Conservation (phyloP, 371 early-diverging fungal genomes). For the Saksenaea vasiformis region DNA sequence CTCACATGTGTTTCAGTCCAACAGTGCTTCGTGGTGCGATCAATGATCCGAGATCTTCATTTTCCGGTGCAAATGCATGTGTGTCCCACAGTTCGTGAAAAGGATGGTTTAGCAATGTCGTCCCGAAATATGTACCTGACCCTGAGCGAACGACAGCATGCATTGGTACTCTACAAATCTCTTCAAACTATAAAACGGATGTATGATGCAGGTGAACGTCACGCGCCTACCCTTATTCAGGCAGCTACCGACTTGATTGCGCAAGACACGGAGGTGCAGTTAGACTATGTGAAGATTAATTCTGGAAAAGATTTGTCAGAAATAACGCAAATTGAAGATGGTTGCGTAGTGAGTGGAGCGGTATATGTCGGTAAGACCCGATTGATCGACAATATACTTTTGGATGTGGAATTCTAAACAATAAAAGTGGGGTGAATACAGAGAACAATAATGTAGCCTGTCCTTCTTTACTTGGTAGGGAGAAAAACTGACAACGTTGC, state of each 20-base stretch:
- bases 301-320: conserved; percentile 62
- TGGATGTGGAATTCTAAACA: conserved; percentile 39
- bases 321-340: conserved; percentile 55
- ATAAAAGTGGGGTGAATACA: conserved; percentile 14
- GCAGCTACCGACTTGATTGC: conserved; percentile 45
- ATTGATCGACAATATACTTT: conserved; percentile 89
- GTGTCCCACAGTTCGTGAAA: conserved; percentile 79
- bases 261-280: conserved; percentile 44
- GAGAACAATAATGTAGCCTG: conserved; percentile 11
- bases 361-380: conserved; percentile 88
- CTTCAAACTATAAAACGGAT: conserved; percentile 57
- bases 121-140: conserved; percentile 88
- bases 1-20: conserved; percentile 54
- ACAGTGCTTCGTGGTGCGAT: conserved; percentile 87
- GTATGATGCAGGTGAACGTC: conserved; percentile 50
- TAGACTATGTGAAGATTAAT: conserved; percentile 89
- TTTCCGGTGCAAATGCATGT: conserved; percentile 78
- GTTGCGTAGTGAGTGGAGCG: conserved; percentile 85
- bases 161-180: conserved; percentile 78
- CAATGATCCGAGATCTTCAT: conserved; percentile 82
- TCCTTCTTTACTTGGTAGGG: conserved; percentile 15
- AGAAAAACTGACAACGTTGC: conserved; percentile 8
- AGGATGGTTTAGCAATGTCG: conserved; percentile 89
- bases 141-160: conserved; percentile 68
- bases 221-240: conserved; percentile 53